A percentile compares a stretch with the other conserved stretches of the same genome.
Conservation (phyloP, 179 eudicot species). For the Carnegiea gigantea region DNA sequence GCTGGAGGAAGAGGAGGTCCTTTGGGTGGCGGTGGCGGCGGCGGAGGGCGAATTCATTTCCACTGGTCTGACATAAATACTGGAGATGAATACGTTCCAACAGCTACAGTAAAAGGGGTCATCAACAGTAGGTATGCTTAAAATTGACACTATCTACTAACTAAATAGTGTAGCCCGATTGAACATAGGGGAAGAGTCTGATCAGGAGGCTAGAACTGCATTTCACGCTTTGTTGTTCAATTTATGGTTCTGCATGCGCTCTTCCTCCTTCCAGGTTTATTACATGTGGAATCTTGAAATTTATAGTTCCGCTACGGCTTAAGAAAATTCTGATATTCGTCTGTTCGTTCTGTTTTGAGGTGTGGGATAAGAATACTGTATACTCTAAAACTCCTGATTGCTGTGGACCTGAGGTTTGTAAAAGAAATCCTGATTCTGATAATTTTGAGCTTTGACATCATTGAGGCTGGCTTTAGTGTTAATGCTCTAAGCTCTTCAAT, state of each 20-base stretch:
- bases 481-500: background rate
- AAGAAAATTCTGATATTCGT: background rate
- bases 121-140: slow-evolving; percentile 56
- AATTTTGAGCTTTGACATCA: background rate
- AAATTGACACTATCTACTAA: background rate
- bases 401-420: background rate
- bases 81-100: slow-evolving; percentile 68
- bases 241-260: background rate
- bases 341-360: too few species aligned
- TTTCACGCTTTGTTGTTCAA: background rate
- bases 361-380: background rate
- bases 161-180: background rate
- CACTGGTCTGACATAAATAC: slow-evolving; percentile 78
- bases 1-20: slow-evolving; percentile 78
- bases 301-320: background rate
- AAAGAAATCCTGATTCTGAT: too few species aligned
- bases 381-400: background rate
- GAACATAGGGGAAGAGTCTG: background rate
- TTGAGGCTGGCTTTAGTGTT: background rate
- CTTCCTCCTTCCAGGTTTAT: background rate
- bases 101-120: slow-evolving; percentile 62
- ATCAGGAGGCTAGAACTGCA: background rate
- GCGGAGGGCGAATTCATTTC: slow-evolving; percentile 94
- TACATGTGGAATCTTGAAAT: background rate
- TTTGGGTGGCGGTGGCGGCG: slow-evolving; percentile 91